Evolutionary conservation across 345 rosid genomes (phyloP).

Genomic region (Moricandia moricandioides): DNA sequence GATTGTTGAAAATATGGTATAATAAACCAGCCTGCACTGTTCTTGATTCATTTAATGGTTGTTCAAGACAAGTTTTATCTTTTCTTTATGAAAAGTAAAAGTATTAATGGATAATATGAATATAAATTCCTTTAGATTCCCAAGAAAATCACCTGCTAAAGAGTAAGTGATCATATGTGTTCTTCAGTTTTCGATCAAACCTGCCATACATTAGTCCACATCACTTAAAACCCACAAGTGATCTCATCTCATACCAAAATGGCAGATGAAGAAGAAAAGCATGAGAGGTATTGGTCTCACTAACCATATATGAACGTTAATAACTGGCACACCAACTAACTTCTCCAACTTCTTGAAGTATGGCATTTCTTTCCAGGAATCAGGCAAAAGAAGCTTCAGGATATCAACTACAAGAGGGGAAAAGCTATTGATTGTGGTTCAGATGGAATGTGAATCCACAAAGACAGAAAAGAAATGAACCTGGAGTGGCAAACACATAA

Average conservation of each 20-base stretch:
- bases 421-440: no score
- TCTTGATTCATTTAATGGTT: neutral
- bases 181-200: conserved; percentile 90
- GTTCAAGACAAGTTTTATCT: neutral
- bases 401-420: conserved; percentile 57
- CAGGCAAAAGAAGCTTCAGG: conserved; percentile 85
- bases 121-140: neutral
- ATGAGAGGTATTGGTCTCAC: conserved; percentile 37
- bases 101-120: neutral
- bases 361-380: conserved; percentile 71
- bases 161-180: conserved; percentile 85
- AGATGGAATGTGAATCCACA: conserved; percentile 2
- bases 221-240: neutral
- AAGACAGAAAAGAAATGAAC: conserved; percentile 38
- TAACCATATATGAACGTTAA: conserved; percentile 95
- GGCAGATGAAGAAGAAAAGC: neutral
- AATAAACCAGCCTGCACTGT: no score
- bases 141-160: conserved; percentile 72
- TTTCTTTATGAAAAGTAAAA: neutral
- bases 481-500: conserved; percentile 87
- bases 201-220: conserved; percentile 42
- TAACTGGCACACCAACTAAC: conserved; percentile 94
- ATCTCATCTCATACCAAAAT: neutral
- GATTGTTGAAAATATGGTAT: neutral
- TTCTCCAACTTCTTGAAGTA: conserved; percentile 87